Evolutionary conservation across 2,329 filamentous ascomycete species (phyloP).

Genomic region (Penicillium sclerotiorum): DNA sequence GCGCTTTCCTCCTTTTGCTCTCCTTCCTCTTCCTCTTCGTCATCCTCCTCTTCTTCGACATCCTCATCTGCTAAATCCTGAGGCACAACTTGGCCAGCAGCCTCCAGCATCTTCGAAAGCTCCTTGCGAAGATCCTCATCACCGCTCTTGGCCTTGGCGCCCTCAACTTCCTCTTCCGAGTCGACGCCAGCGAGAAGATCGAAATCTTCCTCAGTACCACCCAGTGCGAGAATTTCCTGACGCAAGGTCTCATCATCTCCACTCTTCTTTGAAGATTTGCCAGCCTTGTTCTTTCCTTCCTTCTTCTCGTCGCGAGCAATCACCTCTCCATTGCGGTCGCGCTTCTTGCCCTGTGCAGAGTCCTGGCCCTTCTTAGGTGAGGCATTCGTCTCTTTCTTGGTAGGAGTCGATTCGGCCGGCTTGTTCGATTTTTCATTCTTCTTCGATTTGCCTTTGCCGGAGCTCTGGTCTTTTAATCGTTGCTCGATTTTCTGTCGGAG

Average conservation of each 20-base stretch:
- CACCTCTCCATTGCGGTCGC: constrained; percentile 50
- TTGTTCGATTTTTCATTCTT: constrained; percentile 32
- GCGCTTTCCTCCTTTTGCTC: constrained; percentile 44
- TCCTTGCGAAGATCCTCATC: constrained; percentile 47
- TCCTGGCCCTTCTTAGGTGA: constrained; percentile 29
- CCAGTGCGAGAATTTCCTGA: constrained; percentile 50
- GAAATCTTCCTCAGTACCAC: constrained; percentile 54
- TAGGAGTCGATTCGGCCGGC: constrained; percentile 19
- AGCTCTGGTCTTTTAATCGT: constrained; percentile 38
- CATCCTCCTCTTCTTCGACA: constrained; percentile 30
- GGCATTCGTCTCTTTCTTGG: constrained; percentile 29
- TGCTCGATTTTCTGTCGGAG: constrained; percentile 47
- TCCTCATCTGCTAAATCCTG: constrained; percentile 37
- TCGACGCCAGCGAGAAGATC: constrained; percentile 48
- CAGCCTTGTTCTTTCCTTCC: constrained; percentile 22
- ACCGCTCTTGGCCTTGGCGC: constrained; percentile 28
- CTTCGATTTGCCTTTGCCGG: constrained; percentile 34
- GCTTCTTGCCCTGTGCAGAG: constrained; percentile 45
- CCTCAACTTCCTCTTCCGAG: constrained; percentile 52
- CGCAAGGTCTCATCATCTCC: constrained; percentile 37
- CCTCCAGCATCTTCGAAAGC: constrained; percentile 38
- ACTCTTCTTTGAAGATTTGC: constrained; percentile 21
- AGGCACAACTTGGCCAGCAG: constrained; percentile 40
- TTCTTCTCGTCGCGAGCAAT: constrained; percentile 42
- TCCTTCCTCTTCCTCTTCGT: constrained; percentile 35